These are phyloP conservation scores for Aegle marmelos DNA, from an alignment of 345 rosid species.

Conservation along the genomic window DNA sequence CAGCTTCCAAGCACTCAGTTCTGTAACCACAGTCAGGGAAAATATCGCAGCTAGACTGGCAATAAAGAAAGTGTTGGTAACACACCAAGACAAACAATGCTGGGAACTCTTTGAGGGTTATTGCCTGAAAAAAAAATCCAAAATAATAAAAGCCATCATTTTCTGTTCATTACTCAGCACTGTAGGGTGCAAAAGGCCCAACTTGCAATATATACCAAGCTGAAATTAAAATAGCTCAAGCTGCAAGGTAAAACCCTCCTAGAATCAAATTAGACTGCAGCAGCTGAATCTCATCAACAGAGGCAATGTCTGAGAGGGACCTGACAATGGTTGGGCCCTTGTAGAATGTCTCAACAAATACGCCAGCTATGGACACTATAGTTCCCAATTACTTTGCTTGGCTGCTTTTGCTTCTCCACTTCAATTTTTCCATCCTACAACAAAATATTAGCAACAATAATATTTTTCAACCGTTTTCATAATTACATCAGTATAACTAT, in stretches of 20 bases:
- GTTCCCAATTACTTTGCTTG: slow-evolving; percentile 63
- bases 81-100: slow-evolving; percentile 28
- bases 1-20: slow-evolving; percentile 42
- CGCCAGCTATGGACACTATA: slow-evolving; percentile 49
- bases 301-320: not conserved
- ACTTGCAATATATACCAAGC: slow-evolving; percentile 56
- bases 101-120: slow-evolving; percentile 27
- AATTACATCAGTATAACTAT: not conserved
- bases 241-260: slow-evolving; percentile 60
- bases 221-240: slow-evolving; percentile 40
- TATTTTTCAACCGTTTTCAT: not conserved
- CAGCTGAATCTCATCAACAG: slow-evolving; percentile 21
- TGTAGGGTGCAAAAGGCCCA: not conserved
- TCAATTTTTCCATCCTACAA: slow-evolving; percentile 61
- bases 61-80: slow-evolving; percentile 18
- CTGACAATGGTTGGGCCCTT: slow-evolving; percentile 45
- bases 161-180: not conserved
- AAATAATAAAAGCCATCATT: not conserved
- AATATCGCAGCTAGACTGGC: slow-evolving; percentile 23
- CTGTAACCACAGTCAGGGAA: slow-evolving; percentile 28
- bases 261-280: slow-evolving; percentile 45
- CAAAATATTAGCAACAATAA: not conserved
- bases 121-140: slow-evolving; percentile 23
- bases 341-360: slow-evolving; percentile 60
- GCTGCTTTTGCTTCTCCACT: slow-evolving; percentile 44